Conservation (phyloP, 2,329 filamentous ascomycete species). For the Colletotrichum tabaci region DNA sequence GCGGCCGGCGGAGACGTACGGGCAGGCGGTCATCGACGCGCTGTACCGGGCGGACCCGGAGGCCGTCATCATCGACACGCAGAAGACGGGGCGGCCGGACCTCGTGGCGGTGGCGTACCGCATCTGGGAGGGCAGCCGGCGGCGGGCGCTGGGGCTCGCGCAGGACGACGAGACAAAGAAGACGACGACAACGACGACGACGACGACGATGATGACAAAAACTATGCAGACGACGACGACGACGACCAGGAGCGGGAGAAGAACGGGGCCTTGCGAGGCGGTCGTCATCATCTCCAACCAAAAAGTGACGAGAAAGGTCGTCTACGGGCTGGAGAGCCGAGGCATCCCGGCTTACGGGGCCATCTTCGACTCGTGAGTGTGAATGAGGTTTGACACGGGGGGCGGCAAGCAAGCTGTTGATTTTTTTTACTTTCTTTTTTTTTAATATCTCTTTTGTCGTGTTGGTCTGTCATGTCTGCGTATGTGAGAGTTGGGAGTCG, state of each 20-base stretch:
- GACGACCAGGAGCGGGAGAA: constrained; percentile 4
- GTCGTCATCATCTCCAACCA: constrained; percentile 83
- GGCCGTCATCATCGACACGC: constrained; percentile 79
- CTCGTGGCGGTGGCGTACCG: constrained; percentile 53
- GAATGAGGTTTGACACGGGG: too few species aligned
- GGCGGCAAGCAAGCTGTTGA: too few species aligned
- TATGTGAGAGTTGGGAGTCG: neutral
- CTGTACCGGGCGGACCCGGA: constrained; percentile 72
- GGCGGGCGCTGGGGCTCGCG: constrained; percentile 29
- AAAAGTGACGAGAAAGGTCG: constrained; percentile 75
- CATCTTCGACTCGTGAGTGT: constrained; percentile 73
- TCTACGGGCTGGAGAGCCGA: constrained; percentile 77
- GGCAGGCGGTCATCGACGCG: constrained; percentile 66
- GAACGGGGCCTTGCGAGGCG: constrained; percentile 71
- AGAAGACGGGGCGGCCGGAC: constrained; percentile 71
- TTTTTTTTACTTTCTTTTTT: neutral
- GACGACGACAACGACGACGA: too few species aligned
- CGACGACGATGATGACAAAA: too few species aligned
- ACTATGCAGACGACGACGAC: too few species aligned
- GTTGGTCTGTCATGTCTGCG: neutral
- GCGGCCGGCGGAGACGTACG: constrained; percentile 74
- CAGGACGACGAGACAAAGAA: neutral
- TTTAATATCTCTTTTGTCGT: too few species aligned
- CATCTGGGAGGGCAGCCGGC: constrained; percentile 46
- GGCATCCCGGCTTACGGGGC: constrained; percentile 80